phyloP scores from a whole-genome alignment of 2,329 filamentous ascomycete genomes.

The Cryphonectria parasitica region DNA sequence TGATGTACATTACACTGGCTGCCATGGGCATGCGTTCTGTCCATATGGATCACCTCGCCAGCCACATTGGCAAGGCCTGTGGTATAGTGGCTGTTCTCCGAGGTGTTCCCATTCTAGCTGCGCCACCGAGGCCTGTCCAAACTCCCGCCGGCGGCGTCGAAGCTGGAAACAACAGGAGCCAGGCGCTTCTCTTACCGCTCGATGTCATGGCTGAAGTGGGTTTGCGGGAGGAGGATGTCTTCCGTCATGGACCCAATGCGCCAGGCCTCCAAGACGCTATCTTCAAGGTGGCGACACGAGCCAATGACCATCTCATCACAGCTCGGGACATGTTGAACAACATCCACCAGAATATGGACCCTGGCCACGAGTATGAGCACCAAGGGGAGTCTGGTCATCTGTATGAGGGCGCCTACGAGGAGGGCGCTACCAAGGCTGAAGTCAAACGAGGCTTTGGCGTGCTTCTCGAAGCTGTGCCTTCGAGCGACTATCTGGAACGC shows the following conservation, averaged over 20 bases:
- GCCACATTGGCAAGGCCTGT: conserved; percentile 91
- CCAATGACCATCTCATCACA: conserved; percentile 94
- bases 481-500: conserved; percentile 75
- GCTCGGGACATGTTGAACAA: conserved; percentile 89
- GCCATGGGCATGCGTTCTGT: conserved; percentile 78
- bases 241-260: conserved; percentile 77
- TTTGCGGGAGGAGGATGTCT: conserved; percentile 86
- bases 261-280: conserved; percentile 84
- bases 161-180: conserved; percentile 45
- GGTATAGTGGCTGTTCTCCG: conserved; percentile 87
- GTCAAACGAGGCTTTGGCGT: conserved; percentile 73
- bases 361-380: conserved; percentile 89
- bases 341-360: conserved; percentile 71
- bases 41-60: conserved; percentile 88
- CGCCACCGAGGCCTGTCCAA: conserved; percentile 62
- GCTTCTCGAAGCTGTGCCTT: conserved; percentile 78
- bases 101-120: conserved; percentile 85
- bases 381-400: conserved; percentile 72
- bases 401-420: conserved; percentile 42
- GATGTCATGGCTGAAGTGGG: conserved; percentile 85
- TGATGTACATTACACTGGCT: conserved; percentile 86
- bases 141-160: conserved; percentile 45
- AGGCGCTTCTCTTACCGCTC: conserved; percentile 75
- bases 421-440: conserved; percentile 44
- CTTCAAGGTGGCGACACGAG: conserved; percentile 88